Evolutionary conservation across 345 rosid species (phyloP), one percentile per base, ranked within the genome.

Genomic region (Conringia planisiliqua): DNA sequence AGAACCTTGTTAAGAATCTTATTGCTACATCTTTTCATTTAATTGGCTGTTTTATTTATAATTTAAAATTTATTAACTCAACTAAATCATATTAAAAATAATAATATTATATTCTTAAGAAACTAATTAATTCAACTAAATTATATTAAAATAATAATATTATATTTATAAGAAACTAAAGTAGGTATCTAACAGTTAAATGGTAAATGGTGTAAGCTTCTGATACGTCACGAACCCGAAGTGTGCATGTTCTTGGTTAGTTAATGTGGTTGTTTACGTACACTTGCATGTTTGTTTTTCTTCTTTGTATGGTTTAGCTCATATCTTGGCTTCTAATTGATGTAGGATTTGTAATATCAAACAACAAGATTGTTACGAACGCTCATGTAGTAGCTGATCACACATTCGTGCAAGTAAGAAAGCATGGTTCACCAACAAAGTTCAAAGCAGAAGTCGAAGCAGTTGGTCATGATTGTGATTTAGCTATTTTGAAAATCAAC

Each of bases 301-400:
- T 47, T 32, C 10, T 55, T 55, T 3, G 36, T 42, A 2, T 26
- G 16, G 62, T 40, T 27, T 48, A 32, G 17, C 10, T 54, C 51
- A 58, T 39, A 27, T 56, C 8, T 17, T 69, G 27, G 32, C 6
- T 39, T 55, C 18, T 55, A 5, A 26, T 10, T 54, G 13, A 30
- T 59, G 48, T 60, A 72, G 76, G 70, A 38, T 72, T 72, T 72
- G 76, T 39, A 44, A 85, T 91, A 32, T 74, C 72, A 52, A 88
- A 87, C 18, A 83, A 71, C 39, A 84, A 58, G 81, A 86, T 89
- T 70, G 82, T 91, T 18, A 89, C 95, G 52, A 91, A 87, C 79
- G 97, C 93, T 36, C 97, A 91, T 77, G 95, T 89, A 12, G 95
- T 89, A 50, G 88, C 91, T 30, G 89, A 91, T 75, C 83, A 86